Evolutionary conservation across 2,329 filamentous ascomycete species (phyloP).

Genomic region (Metarhizium anisopliae): DNA sequence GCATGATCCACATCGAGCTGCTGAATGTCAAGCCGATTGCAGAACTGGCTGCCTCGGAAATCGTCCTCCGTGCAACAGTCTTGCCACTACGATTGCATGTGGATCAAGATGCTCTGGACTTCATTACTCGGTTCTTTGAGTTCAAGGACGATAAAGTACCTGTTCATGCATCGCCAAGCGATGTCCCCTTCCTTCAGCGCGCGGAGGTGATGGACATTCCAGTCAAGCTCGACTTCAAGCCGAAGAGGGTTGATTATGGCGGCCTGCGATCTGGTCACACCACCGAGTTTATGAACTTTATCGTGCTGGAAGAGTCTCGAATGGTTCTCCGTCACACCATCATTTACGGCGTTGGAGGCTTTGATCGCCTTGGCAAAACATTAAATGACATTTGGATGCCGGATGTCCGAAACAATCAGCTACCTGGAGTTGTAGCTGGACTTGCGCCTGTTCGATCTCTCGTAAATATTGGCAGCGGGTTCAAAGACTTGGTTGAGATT

Average conservation of each 20-base stretch:
- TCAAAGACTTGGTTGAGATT: slow-evolving; percentile 79
- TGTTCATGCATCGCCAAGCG: slow-evolving; percentile 50
- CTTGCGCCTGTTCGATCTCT: slow-evolving; percentile 83
- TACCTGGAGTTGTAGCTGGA: slow-evolving; percentile 80
- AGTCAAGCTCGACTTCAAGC: slow-evolving; percentile 89
- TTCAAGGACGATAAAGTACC: slow-evolving; percentile 73
- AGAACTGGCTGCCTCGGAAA: slow-evolving; percentile 78
- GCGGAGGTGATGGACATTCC: slow-evolving; percentile 78
- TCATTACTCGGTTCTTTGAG: slow-evolving; percentile 94
- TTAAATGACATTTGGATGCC: slow-evolving; percentile 96
- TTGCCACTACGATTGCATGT: slow-evolving; percentile 86
- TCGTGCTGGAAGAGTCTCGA: slow-evolving; percentile 80
- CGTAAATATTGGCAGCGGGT: slow-evolving; percentile 82
- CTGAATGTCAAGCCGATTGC: slow-evolving; percentile 80
- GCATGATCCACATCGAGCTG: slow-evolving; percentile 85
- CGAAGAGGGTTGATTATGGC: slow-evolving; percentile 93
- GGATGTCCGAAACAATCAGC: slow-evolving; percentile 81
- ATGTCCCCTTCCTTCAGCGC: slow-evolving; percentile 80
- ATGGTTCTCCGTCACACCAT: slow-evolving; percentile 84
- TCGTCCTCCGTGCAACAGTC: slow-evolving; percentile 71
- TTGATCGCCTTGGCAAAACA: slow-evolving; percentile 80
- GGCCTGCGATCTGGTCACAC: slow-evolving; percentile 88
- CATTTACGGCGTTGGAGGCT: slow-evolving; percentile 83
- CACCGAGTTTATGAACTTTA: slow-evolving; percentile 98
- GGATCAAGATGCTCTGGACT: slow-evolving; percentile 94